Conservation (phyloP, 2,329 filamentous ascomycete genomes). For the Leptodontidium sp. region DNA sequence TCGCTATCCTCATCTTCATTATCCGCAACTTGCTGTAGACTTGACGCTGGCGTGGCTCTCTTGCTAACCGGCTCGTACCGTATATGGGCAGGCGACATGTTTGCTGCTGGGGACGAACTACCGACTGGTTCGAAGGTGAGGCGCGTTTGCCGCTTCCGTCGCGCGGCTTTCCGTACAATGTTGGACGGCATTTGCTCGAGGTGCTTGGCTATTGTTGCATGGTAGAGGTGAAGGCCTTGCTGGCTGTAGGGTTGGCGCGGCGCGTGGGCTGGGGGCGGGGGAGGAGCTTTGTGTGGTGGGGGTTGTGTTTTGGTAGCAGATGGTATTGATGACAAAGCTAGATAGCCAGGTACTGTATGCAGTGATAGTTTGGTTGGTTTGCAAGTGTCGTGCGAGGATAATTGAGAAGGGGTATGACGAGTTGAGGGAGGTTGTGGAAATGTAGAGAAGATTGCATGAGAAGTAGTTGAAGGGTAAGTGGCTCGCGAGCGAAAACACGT, state of each 20-base stretch:
- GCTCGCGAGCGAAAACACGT: conserved; percentile 6
- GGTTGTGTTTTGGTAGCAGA: not conserved
- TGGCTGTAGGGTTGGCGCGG: not conserved
- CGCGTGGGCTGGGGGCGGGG: not conserved
- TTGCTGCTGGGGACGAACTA: conserved; percentile 29
- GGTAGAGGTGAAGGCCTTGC: not conserved
- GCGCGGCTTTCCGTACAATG: conserved; percentile 35
- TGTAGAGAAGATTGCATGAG: not conserved
- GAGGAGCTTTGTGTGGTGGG: not conserved
- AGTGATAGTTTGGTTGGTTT: not conserved
- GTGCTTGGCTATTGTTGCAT: not conserved
- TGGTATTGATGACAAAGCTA: not conserved
- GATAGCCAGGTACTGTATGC: not conserved
- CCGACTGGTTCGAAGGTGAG: conserved; percentile 41
- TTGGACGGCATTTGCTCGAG: conserved; percentile 36
- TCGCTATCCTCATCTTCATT: conserved; percentile 24
- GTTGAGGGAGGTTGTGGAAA: not conserved
- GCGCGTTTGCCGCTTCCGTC: conserved; percentile 42
- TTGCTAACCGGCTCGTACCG: conserved; percentile 35
- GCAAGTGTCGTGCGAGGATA: not conserved
- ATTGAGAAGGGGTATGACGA: too few species aligned
- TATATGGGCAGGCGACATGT: conserved; percentile 40
- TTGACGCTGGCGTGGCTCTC: conserved; percentile 24
- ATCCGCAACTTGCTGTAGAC: conserved; percentile 1
- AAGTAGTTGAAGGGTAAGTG: not conserved